phyloP scores from a whole-genome alignment of 1,284 basidiomycete genomes.

The Cutaneotrichosporon daszewskae region DNA sequence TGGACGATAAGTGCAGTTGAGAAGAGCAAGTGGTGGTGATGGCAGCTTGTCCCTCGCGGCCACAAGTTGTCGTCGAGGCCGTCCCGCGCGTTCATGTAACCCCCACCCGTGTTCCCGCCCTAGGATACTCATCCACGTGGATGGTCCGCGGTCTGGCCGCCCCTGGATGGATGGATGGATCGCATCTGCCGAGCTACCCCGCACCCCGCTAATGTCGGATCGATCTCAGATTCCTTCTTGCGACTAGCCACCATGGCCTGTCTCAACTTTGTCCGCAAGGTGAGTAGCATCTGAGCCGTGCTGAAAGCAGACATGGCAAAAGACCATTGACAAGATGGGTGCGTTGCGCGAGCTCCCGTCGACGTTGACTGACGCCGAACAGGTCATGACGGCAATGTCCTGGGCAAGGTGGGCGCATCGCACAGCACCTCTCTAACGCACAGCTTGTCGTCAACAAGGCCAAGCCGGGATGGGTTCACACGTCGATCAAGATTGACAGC shows the following conservation, averaged over 20 bases:
- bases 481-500: constrained; percentile 33
- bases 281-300: constrained; percentile 4
- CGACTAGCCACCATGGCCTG: constrained; percentile 21
- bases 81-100: too few species aligned
- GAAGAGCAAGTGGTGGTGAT: too few species aligned
- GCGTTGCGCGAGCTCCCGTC: background rate
- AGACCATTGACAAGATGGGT: constrained; percentile 38
- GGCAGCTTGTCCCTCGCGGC: too few species aligned
- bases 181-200: too few species aligned
- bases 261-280: constrained; percentile 27
- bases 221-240: too few species aligned
- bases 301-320: constrained; percentile 26
- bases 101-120: too few species aligned
- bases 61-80: too few species aligned
- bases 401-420: constrained; percentile 1
- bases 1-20: too few species aligned
- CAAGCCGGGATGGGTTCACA: constrained; percentile 37
- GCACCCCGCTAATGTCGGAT: too few species aligned
- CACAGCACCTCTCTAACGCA: background rate
- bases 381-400: constrained; percentile 26
- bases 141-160: too few species aligned
- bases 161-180: too few species aligned
- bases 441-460: constrained; percentile 27
- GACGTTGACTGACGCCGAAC: background rate
- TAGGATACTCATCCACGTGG: too few species aligned